These are phyloP conservation scores for Sutorius australiensis DNA, from an alignment of 768 basidiomycete species.

Conservation along the genomic window DNA sequence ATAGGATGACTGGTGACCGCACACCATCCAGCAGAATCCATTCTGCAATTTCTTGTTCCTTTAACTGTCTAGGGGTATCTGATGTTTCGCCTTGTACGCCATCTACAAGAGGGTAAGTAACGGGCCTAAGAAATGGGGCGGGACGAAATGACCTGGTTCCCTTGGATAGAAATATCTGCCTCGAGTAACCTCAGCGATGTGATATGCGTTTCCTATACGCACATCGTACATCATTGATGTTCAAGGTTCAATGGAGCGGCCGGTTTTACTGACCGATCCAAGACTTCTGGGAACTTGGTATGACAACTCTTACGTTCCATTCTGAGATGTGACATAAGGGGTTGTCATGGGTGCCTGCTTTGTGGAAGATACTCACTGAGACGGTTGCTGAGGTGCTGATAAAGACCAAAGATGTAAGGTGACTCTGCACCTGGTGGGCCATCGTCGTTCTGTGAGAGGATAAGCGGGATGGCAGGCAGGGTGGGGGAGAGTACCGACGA, in stretches of 20 bases:
- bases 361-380: conserved; percentile 44
- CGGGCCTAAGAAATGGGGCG: background rate
- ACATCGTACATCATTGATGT: background rate
- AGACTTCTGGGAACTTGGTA: conserved; percentile 79
- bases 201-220: conserved; percentile 68
- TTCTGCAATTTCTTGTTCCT: conserved; percentile 75
- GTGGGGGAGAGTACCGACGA: conserved; percentile 33
- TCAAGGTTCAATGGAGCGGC: background rate
- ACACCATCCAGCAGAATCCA: conserved; percentile 92
- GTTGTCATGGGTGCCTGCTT: conserved; percentile 3
- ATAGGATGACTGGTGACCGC: conserved; percentile 22
- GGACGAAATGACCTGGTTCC: conserved; percentile 39
- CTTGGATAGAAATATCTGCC: conserved; percentile 78
- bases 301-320: conserved; percentile 77
- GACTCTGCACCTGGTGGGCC: conserved; percentile 73
- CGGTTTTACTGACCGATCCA: conserved; percentile 66
- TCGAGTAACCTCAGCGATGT: conserved; percentile 66
- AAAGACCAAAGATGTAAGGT: conserved; percentile 73
- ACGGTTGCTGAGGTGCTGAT: conserved; percentile 51
- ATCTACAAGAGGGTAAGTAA: conserved; percentile 13
- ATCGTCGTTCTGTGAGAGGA: conserved; percentile 67
- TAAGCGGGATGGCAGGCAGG: background rate
- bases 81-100: conserved; percentile 72
- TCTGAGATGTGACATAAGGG: conserved; percentile 37
- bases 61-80: conserved; percentile 56